A percentile compares a stretch with the other conserved stretches of the same genome.
Conservation (phyloP, 768 basidiomycete genomes). For the Tulasnella sp. region DNA sequence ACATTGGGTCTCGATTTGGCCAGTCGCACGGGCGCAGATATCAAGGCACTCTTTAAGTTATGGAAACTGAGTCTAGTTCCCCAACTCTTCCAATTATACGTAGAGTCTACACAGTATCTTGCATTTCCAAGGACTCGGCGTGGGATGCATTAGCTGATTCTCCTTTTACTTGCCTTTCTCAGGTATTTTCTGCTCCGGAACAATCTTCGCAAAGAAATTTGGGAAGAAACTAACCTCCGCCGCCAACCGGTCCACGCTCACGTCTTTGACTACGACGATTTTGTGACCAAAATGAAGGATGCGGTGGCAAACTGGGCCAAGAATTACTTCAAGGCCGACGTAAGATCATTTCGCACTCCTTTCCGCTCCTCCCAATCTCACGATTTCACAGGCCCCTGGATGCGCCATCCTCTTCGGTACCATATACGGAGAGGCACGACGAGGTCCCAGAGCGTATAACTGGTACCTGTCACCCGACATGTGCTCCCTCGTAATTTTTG, state of each 20-base stretch:
- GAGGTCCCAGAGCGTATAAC: background rate
- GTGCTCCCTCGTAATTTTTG: background rate
- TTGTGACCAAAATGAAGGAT: background rate
- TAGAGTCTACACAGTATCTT: no score
- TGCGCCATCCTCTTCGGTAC: background rate
- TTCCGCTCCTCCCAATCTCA: background rate
- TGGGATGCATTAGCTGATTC: background rate
- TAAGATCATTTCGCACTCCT: background rate
- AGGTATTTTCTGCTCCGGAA: background rate
- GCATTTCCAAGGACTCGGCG: background rate
- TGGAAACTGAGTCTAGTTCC: background rate
- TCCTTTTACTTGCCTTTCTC: no score
- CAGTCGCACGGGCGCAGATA: background rate
- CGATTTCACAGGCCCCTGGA: background rate
- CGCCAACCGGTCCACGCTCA: background rate
- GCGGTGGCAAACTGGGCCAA: background rate
- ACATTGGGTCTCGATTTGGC: background rate
- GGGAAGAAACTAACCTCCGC: background rate
- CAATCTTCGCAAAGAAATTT: background rate
- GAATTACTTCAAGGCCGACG: background rate
- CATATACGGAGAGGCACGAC: background rate
- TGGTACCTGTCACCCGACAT: background rate
- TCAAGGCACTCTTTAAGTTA: background rate
- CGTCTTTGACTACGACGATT: background rate
- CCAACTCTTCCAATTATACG: background rate